These are phyloP conservation scores for Fusarium ramigenum DNA, from an alignment of 2,329 filamentous ascomycete species.

Conservation along the genomic window DNA sequence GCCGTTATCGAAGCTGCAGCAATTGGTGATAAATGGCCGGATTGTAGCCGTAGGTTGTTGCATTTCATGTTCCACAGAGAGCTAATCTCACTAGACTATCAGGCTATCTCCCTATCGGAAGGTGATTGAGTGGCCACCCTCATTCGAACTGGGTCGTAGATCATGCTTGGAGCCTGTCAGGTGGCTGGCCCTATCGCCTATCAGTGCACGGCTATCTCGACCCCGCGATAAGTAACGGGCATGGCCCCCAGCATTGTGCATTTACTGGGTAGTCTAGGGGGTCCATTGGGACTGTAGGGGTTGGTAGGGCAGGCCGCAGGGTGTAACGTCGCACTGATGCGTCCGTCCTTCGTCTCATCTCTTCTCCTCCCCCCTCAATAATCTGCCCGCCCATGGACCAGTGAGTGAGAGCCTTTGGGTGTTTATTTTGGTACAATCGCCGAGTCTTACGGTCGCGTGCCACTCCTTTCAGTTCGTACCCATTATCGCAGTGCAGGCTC, in stretches of 20 bases:
- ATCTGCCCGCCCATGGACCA: not conserved
- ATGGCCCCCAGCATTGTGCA: not conserved
- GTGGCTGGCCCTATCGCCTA: conserved; percentile 8
- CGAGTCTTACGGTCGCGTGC: conserved; percentile 21
- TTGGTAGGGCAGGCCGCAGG: not conserved
- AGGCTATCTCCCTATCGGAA: conserved; percentile 17
- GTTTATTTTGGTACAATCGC: conserved; percentile 10
- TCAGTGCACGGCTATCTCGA: conserved; percentile 1
- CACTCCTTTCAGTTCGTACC: not conserved
- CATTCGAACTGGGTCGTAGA: not conserved
- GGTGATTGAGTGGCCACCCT: conserved; percentile 1
- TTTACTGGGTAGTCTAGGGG: not conserved
- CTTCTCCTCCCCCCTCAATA: not conserved
- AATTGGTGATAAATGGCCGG: conserved; percentile 31
- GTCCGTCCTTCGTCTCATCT: conserved; percentile 10
- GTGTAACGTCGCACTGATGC: conserved; percentile 19
- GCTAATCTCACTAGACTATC: not conserved
- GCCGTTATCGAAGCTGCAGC: conserved; percentile 4
- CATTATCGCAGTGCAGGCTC: not conserved
- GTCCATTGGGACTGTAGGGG: not conserved
- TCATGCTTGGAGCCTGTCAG: conserved; percentile 1
- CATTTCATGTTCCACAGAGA: conserved; percentile 24
- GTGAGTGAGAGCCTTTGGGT: not conserved
- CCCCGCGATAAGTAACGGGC: conserved; percentile 19
- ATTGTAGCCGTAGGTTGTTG: conserved; percentile 28